Base-by-base conservation (phyloP, 148 eudicot species). In the Camellia granthamiana region DNA sequence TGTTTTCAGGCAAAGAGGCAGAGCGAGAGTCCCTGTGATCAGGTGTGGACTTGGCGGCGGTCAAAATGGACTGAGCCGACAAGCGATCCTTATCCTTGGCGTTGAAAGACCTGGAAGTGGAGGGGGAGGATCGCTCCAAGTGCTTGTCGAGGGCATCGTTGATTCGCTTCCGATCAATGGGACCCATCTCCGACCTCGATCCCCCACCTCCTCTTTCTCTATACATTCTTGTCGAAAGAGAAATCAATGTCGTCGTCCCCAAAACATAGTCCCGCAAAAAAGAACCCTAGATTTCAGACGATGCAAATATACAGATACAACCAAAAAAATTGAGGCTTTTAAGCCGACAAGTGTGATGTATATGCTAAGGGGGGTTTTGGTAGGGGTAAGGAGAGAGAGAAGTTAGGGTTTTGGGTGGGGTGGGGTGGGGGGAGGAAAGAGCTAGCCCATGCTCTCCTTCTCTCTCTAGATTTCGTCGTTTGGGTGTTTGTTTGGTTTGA, bases 91-190 rank as follows among this genome's bases (percentile, higher is more conserved):
- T 87, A 75, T 81, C 88, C 74, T 83, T 88, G 58, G 80, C 81
- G 47, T 76, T 81, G 70, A 90, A 61, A 63, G 85, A 85, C 64
- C 85, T 81, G 7, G 92, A 90, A 42, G 91, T 85, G 2, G 91
- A 90, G 10, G 92, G 89, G 4, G 91, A 88, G 0, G 90, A 90
- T 69, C 85, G 76, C 51, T 89, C 93, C 82, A 90, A 84, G 47
- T 88, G 93, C 81, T 88, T 90, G 82, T 88, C 91, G 64, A 90
- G 82, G 60, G 89, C 90, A 55, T 87, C 91, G 58, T 89, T 89
- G 23, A 88, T 86, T 23, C 86, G 82, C 64, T 90, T 90, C 84
- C 93, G 88, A 85, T 88, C 90, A 44, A 82, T 86, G 42, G 70
- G 74, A 8, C 60, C 86, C 88, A 87, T 78, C 75, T 88, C 87